A percentile compares a stretch with the other conserved stretches of the same genome.
These are phyloP conservation scores for Blastobotrys illinoisensis DNA, from an alignment of 1,139 yeast genomes.

Conservation along the genomic window DNA sequence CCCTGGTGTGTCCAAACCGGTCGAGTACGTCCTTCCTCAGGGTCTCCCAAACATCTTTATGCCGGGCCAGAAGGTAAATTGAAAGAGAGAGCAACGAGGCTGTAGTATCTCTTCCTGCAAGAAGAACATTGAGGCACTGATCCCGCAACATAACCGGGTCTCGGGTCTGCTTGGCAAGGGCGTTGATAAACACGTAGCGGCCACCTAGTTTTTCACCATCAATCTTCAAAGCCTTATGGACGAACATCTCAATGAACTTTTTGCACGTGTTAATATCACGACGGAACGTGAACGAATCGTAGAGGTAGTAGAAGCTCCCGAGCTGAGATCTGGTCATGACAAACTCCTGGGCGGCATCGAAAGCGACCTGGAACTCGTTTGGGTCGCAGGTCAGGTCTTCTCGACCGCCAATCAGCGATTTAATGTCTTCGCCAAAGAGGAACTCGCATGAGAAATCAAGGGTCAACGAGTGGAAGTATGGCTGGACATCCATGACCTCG, in stretches of 20 bases:
- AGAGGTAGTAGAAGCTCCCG: constrained; percentile 31
- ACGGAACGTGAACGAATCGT: constrained; percentile 34
- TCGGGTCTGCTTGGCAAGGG: constrained; percentile 46
- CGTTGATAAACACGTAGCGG: constrained; percentile 44
- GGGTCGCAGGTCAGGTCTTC: background rate
- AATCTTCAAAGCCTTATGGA: constrained; percentile 23
- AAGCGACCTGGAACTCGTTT: constrained; percentile 40
- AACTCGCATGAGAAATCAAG: constrained; percentile 53
- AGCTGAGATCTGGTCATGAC: constrained; percentile 32
- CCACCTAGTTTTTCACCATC: constrained; percentile 14
- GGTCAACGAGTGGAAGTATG: constrained; percentile 44
- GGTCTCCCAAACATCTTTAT: constrained; percentile 32
- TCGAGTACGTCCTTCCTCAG: constrained; percentile 20
- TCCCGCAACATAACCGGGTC: constrained; percentile 46
- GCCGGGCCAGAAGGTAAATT: constrained; percentile 42
- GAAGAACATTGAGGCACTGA: constrained; percentile 43
- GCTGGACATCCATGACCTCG: constrained; percentile 40
- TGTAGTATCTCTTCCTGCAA: constrained; percentile 50
- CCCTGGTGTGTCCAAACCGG: constrained; percentile 21
- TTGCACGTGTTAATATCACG: constrained; percentile 24
- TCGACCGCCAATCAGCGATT: background rate
- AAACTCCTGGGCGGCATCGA: constrained; percentile 40
- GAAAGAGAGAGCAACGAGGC: constrained; percentile 43
- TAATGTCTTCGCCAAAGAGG: constrained; percentile 41
- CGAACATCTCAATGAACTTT: constrained; percentile 30